Conservation (phyloP, 116 monocot genomes). For the Zostera marina region DNA sequence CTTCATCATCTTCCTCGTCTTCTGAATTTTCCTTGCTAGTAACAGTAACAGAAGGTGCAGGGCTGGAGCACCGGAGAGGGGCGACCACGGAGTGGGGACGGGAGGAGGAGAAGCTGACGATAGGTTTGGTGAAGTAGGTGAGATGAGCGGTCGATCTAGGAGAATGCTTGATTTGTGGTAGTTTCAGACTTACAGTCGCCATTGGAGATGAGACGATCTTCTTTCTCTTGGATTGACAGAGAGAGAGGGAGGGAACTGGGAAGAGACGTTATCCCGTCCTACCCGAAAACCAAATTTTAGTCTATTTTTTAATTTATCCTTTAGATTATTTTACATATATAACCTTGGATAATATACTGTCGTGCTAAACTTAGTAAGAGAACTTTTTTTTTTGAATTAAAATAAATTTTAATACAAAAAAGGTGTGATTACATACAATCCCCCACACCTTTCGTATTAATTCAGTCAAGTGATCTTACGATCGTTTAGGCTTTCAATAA, state of each 20-base stretch:
- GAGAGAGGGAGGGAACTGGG: conserved; percentile 3
- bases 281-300: no score
- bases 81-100: neutral
- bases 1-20: conserved; percentile 14
- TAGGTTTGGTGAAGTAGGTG: conserved; percentile 8
- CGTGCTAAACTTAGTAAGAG: no score
- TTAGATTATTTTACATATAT: no score
- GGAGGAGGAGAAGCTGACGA: conserved; percentile 1
- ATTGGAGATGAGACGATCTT: neutral
- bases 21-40: conserved; percentile 4
- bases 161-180: conserved; percentile 5
- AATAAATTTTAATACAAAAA: no score
- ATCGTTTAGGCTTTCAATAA: no score
- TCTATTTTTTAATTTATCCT: no score
- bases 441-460: no score
- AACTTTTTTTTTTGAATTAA: no score
- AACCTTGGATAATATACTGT: no score
- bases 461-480: no score
- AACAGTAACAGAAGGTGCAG: conserved; percentile 7
- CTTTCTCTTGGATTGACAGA: neutral
- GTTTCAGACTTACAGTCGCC: conserved; percentile 15
- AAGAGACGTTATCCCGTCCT: conserved; percentile 13
- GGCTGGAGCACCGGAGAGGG: conserved; percentile 1
- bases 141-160: conserved; percentile 2
- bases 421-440: no score